phyloP scores from a whole-genome alignment of 2,329 filamentous ascomycete species.

The Xylariales sp. region DNA sequence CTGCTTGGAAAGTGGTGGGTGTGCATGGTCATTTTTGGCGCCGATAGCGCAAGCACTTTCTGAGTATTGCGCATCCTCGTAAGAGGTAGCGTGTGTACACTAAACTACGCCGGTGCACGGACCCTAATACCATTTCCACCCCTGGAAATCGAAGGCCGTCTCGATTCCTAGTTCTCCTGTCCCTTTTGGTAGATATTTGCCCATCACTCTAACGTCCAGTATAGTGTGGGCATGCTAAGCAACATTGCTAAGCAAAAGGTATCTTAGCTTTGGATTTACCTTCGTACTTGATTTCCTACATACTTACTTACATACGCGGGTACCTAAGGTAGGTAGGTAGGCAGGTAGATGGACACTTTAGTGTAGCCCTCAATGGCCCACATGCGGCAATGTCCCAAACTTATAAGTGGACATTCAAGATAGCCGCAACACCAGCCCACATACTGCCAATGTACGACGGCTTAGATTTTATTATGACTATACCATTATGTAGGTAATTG shows the following conservation, averaged over 20 bases:
- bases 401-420: background rate
- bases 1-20: conserved; percentile 12
- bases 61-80: background rate
- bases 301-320: too few relatives aligned
- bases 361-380: too few relatives aligned
- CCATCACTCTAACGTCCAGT: background rate
- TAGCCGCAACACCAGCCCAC: conserved; percentile 10
- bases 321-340: too few relatives aligned
- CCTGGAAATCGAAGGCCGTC: background rate
- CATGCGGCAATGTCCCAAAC: background rate
- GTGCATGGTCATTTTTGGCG: conserved; percentile 22
- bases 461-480: background rate
- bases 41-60: conserved; percentile 27
- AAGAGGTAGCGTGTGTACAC: background rate
- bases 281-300: too few relatives aligned
- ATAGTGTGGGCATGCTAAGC: background rate
- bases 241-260: too few relatives aligned
- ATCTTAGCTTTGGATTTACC: too few relatives aligned
- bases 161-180: background rate
- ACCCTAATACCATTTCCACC: background rate
- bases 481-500: too few relatives aligned
- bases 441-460: background rate
- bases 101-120: conserved; percentile 6
- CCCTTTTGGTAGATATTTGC: background rate
- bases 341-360: too few relatives aligned